phyloP scores from a whole-genome alignment of 306 rosid genomes.

The Echinosophora koreensis region DNA sequence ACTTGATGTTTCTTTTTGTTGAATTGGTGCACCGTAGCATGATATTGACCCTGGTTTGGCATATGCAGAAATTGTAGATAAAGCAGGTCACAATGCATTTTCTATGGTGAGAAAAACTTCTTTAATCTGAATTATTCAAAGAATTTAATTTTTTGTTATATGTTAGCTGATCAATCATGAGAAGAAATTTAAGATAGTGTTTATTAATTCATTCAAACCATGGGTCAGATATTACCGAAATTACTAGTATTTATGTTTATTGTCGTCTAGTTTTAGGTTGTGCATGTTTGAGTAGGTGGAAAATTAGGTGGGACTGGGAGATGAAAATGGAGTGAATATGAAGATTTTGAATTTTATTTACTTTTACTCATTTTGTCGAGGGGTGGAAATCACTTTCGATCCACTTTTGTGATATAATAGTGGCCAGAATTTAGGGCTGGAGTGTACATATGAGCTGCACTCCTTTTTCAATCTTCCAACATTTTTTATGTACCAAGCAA shows the following conservation, averaged over 20 bases:
- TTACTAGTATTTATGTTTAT: conserved; percentile 21
- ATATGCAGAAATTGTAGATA: conserved; percentile 73
- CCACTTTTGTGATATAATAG: conserved; percentile 6
- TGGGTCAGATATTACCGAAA: conserved; percentile 19
- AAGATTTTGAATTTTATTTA: conserved; percentile 11
- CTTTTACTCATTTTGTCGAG: neutral
- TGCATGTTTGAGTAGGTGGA: conserved; percentile 26
- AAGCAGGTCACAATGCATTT: conserved; percentile 58
- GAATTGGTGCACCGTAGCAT: conserved; percentile 17
- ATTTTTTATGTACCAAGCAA: conserved; percentile 4
- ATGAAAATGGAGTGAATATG: conserved; percentile 8
- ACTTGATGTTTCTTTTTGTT: conserved; percentile 37
- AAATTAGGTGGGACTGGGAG: conserved; percentile 13
- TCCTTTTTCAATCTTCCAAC: conserved; percentile 5
- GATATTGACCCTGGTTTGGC: conserved; percentile 44
- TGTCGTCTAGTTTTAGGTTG: conserved; percentile 14
- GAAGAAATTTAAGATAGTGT: conserved; percentile 20
- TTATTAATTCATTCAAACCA: conserved; percentile 32
- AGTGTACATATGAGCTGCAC: conserved; percentile 33
- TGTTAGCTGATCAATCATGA: conserved; percentile 29
- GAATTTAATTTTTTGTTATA: conserved; percentile 12
- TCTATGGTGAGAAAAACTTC: conserved; percentile 68
- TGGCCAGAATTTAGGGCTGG: conserved; percentile 16
- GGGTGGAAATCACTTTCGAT: conserved; percentile 22
- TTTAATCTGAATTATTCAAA: conserved; percentile 24